Percentiles rank a stretch among this genome's conserved stretches.
phyloP scores from a whole-genome alignment of 345 rosid genomes.

The Gossypium sturtianum region DNA sequence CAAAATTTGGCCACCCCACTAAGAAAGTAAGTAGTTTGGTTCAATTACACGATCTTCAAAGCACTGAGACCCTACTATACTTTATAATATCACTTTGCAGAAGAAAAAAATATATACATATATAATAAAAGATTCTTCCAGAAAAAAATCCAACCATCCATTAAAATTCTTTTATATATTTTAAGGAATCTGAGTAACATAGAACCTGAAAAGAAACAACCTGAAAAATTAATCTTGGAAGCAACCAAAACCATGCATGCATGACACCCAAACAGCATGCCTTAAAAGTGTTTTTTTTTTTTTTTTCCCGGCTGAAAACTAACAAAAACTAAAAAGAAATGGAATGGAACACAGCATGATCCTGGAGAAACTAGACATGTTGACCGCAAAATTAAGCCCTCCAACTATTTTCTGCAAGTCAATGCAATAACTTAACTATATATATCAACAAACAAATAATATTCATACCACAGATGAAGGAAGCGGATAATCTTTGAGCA shows the following conservation, averaged over 20 bases:
- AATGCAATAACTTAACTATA: not conserved
- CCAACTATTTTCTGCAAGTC: not conserved
- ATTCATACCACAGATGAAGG: not conserved
- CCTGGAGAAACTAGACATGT: not conserved
- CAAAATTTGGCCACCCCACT: not conserved
- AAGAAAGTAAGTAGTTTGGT: not conserved
- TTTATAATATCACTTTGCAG: not conserved
- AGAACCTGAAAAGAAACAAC: not conserved
- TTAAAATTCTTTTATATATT: not conserved
- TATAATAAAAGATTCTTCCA: not conserved
- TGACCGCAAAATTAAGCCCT: not conserved
- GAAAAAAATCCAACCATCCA: no score
- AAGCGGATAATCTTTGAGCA: not conserved
- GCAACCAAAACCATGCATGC: constrained; percentile 1
- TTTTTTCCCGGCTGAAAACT: not conserved
- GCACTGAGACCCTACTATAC: not conserved
- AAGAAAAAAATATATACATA: not conserved
- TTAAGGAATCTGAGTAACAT: not conserved
- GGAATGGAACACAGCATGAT: not conserved
- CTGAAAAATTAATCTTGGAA: not conserved
- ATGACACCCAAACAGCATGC: not conserved
- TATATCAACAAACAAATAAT: not conserved
- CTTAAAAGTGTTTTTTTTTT: not conserved
- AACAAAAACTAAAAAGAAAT: not conserved
- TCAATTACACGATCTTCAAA: not conserved